Conservation (phyloP, 345 rosid species). For the Populus nigra region DNA sequence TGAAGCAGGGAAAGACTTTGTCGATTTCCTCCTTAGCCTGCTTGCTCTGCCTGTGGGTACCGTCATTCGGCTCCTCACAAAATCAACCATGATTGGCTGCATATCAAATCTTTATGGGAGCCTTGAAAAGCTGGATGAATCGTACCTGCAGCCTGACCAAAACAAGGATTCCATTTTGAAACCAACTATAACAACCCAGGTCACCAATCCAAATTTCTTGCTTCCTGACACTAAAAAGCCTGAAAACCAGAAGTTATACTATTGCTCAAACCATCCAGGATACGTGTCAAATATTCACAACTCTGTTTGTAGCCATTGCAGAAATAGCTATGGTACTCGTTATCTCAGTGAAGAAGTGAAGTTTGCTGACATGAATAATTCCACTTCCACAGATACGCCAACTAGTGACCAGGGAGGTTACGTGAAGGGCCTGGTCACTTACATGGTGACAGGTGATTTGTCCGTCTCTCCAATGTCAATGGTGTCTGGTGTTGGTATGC, state of each 20-base stretch:
- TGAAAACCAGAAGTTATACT: background rate
- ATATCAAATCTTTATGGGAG: background rate
- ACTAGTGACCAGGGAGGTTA: background rate
- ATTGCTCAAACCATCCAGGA: background rate
- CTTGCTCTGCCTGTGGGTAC: background rate
- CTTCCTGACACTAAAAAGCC: background rate
- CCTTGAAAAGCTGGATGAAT: too few species aligned
- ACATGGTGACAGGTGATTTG: constrained; percentile 24
- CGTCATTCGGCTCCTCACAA: background rate
- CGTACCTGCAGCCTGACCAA: background rate
- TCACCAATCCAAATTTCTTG: background rate
- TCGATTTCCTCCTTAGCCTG: background rate
- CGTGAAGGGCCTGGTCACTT: constrained; percentile 9
- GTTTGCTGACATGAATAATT: background rate
- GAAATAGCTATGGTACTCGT: too few species aligned
- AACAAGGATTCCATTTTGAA: constrained; percentile 4
- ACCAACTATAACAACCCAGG: background rate
- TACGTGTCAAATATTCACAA: background rate
- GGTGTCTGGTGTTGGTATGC: constrained; percentile 11
- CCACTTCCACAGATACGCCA: background rate
- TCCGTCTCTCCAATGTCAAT: constrained; percentile 5
- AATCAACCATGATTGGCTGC: background rate
- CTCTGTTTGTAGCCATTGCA: background rate
- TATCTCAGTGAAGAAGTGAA: background rate
- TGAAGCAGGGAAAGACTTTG: background rate